Base-by-base conservation (phyloP, 768 basidiomycete genomes). In the Amanita rimosa region DNA sequence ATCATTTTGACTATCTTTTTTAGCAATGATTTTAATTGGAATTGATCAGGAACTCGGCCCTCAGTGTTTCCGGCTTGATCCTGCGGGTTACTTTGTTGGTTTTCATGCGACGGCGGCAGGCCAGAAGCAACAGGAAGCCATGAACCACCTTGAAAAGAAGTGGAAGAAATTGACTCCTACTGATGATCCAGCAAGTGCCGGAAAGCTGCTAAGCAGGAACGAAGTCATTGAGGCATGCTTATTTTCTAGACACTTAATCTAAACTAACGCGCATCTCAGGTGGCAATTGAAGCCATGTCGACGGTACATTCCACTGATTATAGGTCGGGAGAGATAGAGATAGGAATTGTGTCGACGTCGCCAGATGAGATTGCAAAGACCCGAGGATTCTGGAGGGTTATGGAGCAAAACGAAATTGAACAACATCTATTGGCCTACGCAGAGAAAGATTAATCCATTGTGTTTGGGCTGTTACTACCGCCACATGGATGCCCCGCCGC, bases 21-120 rank as follows among this genome's bases (percentile, higher is more conserved):
- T 53, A 98, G 95, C 92, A 3, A 97, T 95, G 92, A 85, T 97
- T 53, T 67, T 98, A 58, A 93, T 98, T 59, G 96, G 96, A 3
- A 74, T 83, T 52, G 96, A 98, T 65, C 74, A 84, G 7, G 89
- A 94, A 62, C 74, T 76, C 46, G 95, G 95, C 4, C 95, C 96
- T n/a, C 95, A 97, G 63, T 78, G 85, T 58, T 98, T 97, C 76
- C 97, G 96, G 68, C 83, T 98, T 46, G 96, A 99, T 62, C 96
- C 96, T 9, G 96, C 96, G 2, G 96, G 96, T 4, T 98, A 96
- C 68, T 99, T 94, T 62, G 90, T 96, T 39, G 96, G 96, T 0
- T 98, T 94, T 72, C 94, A 97, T 57, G 96, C 96, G 7, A 95
- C 95, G 2, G 82, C 95, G 0, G 85, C 94, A 2, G 96, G 96